These are phyloP conservation scores for Phialocephala subalpina DNA, from an alignment of 2,329 filamentous ascomycete species.

Conservation along the genomic window DNA sequence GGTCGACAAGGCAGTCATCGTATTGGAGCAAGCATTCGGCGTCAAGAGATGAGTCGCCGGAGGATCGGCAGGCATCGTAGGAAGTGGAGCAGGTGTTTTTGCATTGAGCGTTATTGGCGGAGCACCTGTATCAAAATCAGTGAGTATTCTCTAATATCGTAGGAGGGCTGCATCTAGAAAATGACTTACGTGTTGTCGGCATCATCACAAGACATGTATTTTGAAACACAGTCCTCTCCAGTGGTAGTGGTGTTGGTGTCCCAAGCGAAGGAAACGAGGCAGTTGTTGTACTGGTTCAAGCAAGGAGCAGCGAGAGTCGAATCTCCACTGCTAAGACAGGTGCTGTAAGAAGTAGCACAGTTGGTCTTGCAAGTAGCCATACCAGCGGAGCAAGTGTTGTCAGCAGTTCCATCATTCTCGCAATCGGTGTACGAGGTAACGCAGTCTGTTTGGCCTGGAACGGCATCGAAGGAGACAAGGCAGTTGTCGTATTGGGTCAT, in stretches of 20 bases:
- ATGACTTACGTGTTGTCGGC: constrained; percentile 11
- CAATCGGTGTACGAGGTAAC: constrained; percentile 15
- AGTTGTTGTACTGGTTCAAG: constrained; percentile 14
- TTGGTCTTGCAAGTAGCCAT: constrained; percentile 17
- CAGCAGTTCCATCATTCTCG: constrained; percentile 13
- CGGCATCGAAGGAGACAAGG: constrained; percentile 15
- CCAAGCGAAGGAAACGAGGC: constrained; percentile 10
- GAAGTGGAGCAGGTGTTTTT: constrained; percentile 21
- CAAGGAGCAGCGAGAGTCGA: constrained; percentile 10
- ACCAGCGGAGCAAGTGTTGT: constrained; percentile 14
- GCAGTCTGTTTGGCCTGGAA: constrained; percentile 11
- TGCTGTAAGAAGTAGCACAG: constrained; percentile 17
- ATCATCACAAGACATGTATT: constrained; percentile 22
- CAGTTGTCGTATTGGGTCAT: constrained; percentile 15
- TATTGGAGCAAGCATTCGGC: constrained; percentile 22
- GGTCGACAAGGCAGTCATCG: constrained; percentile 13
- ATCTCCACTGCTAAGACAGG: constrained; percentile 15
- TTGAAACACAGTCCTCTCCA: constrained; percentile 26
- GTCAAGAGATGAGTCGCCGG: constrained; percentile 18
- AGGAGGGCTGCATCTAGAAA: too few species aligned
- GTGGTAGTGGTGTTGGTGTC: constrained; percentile 13
- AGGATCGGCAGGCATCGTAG: constrained; percentile 19
- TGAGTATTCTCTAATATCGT: too few species aligned
- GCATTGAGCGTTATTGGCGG: constrained; percentile 22
- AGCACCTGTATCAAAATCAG: neutral